Conservation (phyloP, 257 asterid species). For the Lavandula angustifolia region DNA sequence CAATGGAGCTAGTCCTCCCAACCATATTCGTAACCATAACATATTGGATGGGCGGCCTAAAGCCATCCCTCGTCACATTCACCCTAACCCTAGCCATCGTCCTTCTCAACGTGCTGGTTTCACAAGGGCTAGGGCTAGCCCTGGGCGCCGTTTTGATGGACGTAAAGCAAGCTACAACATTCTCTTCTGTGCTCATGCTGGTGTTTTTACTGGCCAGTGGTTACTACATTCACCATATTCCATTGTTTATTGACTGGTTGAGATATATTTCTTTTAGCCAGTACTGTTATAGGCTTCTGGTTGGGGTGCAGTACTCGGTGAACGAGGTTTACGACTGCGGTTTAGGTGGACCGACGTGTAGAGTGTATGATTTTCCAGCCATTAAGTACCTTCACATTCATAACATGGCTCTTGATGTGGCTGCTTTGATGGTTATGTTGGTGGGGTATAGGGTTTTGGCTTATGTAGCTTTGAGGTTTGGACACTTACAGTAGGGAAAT, state of each 20-base stretch:
- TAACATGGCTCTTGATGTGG: conserved; percentile 54
- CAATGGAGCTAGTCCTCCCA: conserved; percentile 87
- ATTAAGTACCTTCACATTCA: conserved; percentile 59
- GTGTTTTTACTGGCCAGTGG: conserved; percentile 75
- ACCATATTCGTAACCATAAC: conserved; percentile 62
- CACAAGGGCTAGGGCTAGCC: conserved; percentile 87
- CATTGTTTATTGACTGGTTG: conserved; percentile 63
- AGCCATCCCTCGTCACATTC: conserved; percentile 57
- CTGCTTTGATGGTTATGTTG: conserved; percentile 66
- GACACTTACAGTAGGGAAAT: conserved; percentile 32
- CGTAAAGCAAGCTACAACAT: conserved; percentile 62
- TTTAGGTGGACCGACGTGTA: conserved; percentile 30
- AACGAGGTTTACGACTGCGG: conserved; percentile 65
- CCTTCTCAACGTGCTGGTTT: conserved; percentile 69
- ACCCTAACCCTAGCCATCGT: conserved; percentile 52
- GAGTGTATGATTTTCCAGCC: conserved; percentile 63
- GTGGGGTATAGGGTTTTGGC: conserved; percentile 77
- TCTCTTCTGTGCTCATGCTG: conserved; percentile 72
- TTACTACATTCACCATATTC: conserved; percentile 78
- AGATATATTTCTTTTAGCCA: conserved; percentile 75
- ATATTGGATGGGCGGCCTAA: conserved; percentile 91
- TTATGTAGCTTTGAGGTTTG: conserved; percentile 70
- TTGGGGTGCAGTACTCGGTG: conserved; percentile 64
- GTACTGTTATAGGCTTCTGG: conserved; percentile 65
- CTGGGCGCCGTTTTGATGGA: conserved; percentile 87